phyloP scores from a whole-genome alignment of 495 filamentous ascomycete species.

The Pseudevernia furfuracea region DNA sequence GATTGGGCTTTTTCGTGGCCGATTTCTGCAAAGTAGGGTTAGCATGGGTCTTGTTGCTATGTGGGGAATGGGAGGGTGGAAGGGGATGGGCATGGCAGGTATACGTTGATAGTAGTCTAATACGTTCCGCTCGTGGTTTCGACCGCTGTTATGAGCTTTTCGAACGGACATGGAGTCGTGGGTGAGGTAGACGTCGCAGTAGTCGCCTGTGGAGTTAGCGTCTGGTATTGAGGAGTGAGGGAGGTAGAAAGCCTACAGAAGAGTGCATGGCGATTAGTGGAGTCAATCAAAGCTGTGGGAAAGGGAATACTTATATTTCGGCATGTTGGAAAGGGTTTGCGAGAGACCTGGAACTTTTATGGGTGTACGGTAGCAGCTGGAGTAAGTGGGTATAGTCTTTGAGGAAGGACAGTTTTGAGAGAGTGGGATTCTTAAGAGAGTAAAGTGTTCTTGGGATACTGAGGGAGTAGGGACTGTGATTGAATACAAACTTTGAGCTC shows the following conservation, averaged over 20 bases:
- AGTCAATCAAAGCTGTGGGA: constrained; percentile 5
- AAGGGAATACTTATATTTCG: constrained; percentile 62
- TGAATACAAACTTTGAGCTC: too few species aligned
- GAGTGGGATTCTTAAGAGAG: too few species aligned
- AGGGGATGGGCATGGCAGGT: constrained; percentile 24
- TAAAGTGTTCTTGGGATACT: too few species aligned
- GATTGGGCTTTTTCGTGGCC: constrained; percentile 97
- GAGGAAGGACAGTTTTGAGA: too few species aligned
- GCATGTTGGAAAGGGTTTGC: constrained; percentile 47
- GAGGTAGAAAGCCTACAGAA: constrained; percentile 53
- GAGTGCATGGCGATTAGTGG: constrained; percentile 52
- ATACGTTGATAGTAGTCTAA: constrained; percentile 96
- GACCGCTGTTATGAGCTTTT: constrained; percentile 93
- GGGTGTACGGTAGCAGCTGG: constrained; percentile 4
- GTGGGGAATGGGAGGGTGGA: neutral
- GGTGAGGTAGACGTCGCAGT: constrained; percentile 99
- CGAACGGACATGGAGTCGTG: constrained; percentile 99
- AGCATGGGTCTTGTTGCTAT: constrained; percentile 1
- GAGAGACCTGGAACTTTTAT: neutral
- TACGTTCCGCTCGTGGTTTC: constrained; percentile 95
- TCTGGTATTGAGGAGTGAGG: constrained; percentile 11
- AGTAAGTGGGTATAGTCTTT: constrained; percentile 1
- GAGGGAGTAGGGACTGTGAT: too few species aligned
- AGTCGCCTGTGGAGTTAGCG: constrained; percentile 60
- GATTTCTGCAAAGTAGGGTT: constrained; percentile 57